Conservation (phyloP, 2,329 filamentous ascomycete genomes). For the Aureobasidium pullulans region DNA sequence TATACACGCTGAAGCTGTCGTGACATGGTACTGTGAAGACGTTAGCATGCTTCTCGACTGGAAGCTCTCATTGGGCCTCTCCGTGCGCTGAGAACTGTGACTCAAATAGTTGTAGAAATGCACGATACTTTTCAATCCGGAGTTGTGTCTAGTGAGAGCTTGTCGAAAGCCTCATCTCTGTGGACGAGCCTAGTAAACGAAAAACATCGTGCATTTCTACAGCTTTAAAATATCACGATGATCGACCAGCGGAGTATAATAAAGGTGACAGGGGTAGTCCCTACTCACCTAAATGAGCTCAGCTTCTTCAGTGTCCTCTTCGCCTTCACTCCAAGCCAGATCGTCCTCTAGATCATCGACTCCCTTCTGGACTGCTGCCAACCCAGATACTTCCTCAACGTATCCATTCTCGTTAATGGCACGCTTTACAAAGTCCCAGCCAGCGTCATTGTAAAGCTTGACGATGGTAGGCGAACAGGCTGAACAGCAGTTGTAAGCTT, state of each 20-base stretch:
- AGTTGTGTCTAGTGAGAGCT: too few relatives aligned
- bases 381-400: constrained; percentile 66
- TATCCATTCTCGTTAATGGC: constrained; percentile 70
- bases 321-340: constrained; percentile 41
- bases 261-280: too few relatives aligned
- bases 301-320: constrained; percentile 45
- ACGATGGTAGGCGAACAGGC: constrained; percentile 69
- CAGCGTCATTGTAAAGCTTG: constrained; percentile 56
- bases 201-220: background rate
- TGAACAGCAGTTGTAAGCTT: constrained; percentile 73
- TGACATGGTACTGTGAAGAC: too few relatives aligned
- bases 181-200: too few relatives aligned
- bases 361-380: constrained; percentile 57
- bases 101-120: too few relatives aligned
- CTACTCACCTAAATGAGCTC: constrained; percentile 31
- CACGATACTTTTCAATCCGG: too few relatives aligned
- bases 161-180: too few relatives aligned
- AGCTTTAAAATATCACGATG: background rate
- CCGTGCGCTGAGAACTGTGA: too few relatives aligned
- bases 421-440: constrained; percentile 70
- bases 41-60: too few relatives aligned
- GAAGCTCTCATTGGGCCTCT: too few relatives aligned
- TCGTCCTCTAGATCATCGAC: constrained; percentile 46
- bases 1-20: too few relatives aligned
- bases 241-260: too few relatives aligned